These are phyloP conservation scores for Cicer arietinum DNA, from an alignment of 306 rosid genomes.

Conservation along the genomic window DNA sequence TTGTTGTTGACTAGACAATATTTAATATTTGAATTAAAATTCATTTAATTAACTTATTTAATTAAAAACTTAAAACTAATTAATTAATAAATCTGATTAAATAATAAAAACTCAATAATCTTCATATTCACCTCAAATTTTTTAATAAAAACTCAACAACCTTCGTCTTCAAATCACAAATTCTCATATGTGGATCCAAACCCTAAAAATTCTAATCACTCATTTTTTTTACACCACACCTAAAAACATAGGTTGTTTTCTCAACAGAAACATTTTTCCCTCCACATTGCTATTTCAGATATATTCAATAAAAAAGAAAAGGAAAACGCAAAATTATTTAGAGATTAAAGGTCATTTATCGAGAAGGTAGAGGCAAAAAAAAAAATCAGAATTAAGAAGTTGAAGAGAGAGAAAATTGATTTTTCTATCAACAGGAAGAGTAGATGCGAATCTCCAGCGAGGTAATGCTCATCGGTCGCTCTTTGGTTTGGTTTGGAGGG, in stretches of 20 bases:
- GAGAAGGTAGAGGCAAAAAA: background rate
- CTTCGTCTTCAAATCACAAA: no score
- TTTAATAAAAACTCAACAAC: no score
- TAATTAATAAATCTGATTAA: no score
- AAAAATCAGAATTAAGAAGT: constrained; percentile 17
- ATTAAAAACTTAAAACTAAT: no score
- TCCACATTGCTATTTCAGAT: constrained; percentile 43
- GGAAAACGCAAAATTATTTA: background rate
- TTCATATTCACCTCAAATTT: no score
- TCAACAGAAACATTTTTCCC: constrained; percentile 26
- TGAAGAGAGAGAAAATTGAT: constrained; percentile 5
- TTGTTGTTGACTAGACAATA: no score
- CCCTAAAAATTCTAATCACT: no score
- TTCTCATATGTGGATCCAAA: no score
- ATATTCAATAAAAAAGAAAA: background rate
- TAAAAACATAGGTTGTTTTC: background rate
- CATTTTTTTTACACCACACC: no score
- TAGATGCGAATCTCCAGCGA: constrained; percentile 59
- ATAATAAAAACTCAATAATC: no score
- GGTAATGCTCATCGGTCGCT: constrained; percentile 64
- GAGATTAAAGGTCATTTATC: background rate
- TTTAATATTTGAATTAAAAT: no score
- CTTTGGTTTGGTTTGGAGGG: constrained; percentile 44
- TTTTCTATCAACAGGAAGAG: constrained; percentile 14
- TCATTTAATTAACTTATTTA: no score